Evolutionary conservation across 371 early-diverging fungal genomes (phyloP), one percentile per base, ranked within the genome.

Genomic region (Mortierella sp.): DNA sequence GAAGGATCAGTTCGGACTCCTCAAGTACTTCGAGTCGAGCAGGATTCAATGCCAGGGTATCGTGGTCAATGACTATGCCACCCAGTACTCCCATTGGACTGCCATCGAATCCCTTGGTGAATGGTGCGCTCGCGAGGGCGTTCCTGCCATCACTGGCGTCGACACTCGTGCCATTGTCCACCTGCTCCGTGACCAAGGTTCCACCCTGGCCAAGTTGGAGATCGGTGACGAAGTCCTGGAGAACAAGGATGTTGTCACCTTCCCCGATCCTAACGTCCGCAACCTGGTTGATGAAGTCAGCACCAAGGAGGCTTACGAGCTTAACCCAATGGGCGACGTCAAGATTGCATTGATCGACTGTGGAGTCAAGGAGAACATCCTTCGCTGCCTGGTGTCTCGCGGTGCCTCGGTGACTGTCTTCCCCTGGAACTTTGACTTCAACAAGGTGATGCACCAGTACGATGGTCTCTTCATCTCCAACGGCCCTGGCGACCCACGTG

Each of bases 401-500:
- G 95, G 95, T 29, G 93, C 92, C 9, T 81, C 87, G 50, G 94
- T 97, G 28, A 88, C 91, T 9, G 91, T 96, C 51, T 81, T 96
- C 29, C 98, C 98, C 34, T 92, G 92, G 88, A 86, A 96, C 81
- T 88, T 88, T 70, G 88, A 93, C 74, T 76, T 92, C 34, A 86
- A 88, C 71, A 34, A 79, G 29, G 81, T 85, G 21, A 74, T 85
- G 21, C 68, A 86, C 52, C 63, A 86, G 59, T 87, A 89, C 68
- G 96, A 97, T 79, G 98, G 97, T 52, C 81, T 96, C 58, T 95
- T 97, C 67, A 84, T 96, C 49, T 94, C 94, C 29, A 97, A 97
- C 79, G 98, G 98, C 3, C 98, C 98, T 19, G 98, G 98, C 50
- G 90, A 91, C 61, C 98, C 98, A 21, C 79, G 79, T 10, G 80